A percentile compares a stretch with the other conserved stretches of the same genome.
phyloP scores from a whole-genome alignment of 345 rosid species.

The Eucalyptus sideroxylon region DNA sequence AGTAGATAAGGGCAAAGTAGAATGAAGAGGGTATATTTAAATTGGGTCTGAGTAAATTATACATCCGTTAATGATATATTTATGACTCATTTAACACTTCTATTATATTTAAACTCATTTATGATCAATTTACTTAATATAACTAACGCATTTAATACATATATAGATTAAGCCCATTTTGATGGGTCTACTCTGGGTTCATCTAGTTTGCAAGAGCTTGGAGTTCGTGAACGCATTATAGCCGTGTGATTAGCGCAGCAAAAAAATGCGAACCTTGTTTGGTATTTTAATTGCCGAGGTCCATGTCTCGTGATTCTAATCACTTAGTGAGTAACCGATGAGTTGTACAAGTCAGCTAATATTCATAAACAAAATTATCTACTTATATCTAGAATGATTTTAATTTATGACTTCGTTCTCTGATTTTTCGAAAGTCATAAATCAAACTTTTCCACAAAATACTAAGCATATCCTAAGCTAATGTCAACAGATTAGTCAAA shows the following conservation, averaged over 20 bases:
- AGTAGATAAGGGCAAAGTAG: rapidly evolving
- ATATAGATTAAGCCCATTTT: background rate
- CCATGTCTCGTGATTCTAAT: background rate
- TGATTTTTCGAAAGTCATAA: too few relatives aligned
- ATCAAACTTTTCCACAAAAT: background rate
- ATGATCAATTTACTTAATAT: background rate
- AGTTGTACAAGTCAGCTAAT: background rate
- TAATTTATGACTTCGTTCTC: background rate
- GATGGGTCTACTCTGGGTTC: background rate
- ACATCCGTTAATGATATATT: rapidly evolving
- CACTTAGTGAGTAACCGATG: background rate
- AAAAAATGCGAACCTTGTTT: background rate
- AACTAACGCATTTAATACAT: too few relatives aligned
- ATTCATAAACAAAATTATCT: background rate
- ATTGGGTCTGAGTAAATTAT: rapidly evolving
- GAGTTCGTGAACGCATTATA: background rate
- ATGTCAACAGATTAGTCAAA: rapidly evolving
- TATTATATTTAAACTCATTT: too few relatives aligned
- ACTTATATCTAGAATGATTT: background rate
- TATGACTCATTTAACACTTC: background rate
- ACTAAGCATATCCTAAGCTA: background rate
- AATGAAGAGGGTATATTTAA: rapidly evolving
- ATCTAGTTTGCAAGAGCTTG: background rate
- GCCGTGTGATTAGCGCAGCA: background rate
- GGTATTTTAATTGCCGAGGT: background rate